Conservation (phyloP, 2,329 filamentous ascomycete genomes). For the Colletotrichum sp. region DNA sequence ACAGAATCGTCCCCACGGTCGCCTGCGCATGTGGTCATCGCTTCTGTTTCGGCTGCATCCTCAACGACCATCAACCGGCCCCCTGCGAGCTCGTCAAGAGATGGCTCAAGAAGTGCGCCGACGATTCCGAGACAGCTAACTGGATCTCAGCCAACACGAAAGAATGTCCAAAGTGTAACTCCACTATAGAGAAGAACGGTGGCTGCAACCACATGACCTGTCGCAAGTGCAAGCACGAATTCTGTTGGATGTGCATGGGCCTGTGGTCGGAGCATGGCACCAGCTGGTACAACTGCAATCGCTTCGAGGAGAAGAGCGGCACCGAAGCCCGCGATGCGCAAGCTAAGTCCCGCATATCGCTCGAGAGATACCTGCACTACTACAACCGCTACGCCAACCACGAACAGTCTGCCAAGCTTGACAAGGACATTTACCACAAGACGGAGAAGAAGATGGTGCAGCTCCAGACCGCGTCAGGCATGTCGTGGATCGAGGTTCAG, state of each 20-base stretch:
- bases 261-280: constrained; percentile 98
- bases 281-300: constrained; percentile 99
- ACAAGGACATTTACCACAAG: constrained; percentile 94
- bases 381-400: constrained; percentile 99
- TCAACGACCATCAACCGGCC: constrained; percentile 90
- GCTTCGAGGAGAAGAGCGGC: constrained; percentile 95
- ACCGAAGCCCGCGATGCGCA: constrained; percentile 89
- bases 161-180: constrained; percentile 94
- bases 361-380: constrained; percentile 98
- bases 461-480: constrained; percentile 88
- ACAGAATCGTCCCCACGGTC: constrained; percentile 87
- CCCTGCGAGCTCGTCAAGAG: constrained; percentile 90
- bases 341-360: constrained; percentile 83
- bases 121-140: constrained; percentile 97
- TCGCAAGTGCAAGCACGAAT: constrained; percentile 92
- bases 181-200: constrained; percentile 98
- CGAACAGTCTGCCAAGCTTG: constrained; percentile 94
- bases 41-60: constrained; percentile 95
- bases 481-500: constrained; percentile 99
- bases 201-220: constrained; percentile 99
- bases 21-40: constrained; percentile 81
- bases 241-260: constrained; percentile 99
- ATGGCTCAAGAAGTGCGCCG: constrained; percentile 98
- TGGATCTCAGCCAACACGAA: constrained; percentile 99
- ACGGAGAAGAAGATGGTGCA: constrained; percentile 99